Conservation (phyloP, 2,329 filamentous ascomycete genomes). For the Paecilomyces fulvus region DNA sequence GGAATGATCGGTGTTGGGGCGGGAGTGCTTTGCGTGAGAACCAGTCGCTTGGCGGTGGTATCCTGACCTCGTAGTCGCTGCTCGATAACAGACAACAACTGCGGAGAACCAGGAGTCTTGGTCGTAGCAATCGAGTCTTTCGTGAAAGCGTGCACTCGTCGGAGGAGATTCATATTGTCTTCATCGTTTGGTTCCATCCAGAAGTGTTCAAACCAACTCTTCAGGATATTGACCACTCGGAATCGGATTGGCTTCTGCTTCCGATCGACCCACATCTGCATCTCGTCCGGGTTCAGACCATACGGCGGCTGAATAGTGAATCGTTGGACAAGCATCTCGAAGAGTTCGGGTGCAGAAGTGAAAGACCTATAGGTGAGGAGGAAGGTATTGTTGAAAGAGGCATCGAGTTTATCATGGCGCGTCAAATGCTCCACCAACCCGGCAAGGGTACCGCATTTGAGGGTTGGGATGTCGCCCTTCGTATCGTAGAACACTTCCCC, state of each 20-base stretch:
- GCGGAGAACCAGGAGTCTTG: conserved; percentile 79
- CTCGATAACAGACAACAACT: conserved; percentile 78
- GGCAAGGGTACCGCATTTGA: conserved; percentile 82
- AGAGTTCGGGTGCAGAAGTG: conserved; percentile 80
- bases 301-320: conserved; percentile 90
- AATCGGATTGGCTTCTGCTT: conserved; percentile 97
- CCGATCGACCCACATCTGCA: conserved; percentile 79
- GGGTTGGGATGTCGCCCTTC: conserved; percentile 63
- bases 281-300: conserved; percentile 65
- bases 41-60: conserved; percentile 71
- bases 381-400: conserved; percentile 96
- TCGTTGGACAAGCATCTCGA: conserved; percentile 82
- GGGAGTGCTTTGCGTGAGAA: conserved; percentile 75
- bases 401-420: conserved; percentile 88
- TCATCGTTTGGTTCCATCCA: conserved; percentile 96
- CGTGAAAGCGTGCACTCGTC: conserved; percentile 82
- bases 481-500: conserved; percentile 82
- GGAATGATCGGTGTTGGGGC: conserved; percentile 85
- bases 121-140: conserved; percentile 87
- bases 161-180: conserved; percentile 75
- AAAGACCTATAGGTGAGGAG: conserved; percentile 94
- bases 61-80: conserved; percentile 85
- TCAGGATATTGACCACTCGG: conserved; percentile 92
- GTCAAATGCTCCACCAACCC: conserved; percentile 92
- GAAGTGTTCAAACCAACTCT: conserved; percentile 96